Percentiles rank a stretch among this genome's conserved stretches.
Evolutionary conservation across 1,284 basidiomycete genomes (phyloP).

Genomic region (Apiotrichum sp.): DNA sequence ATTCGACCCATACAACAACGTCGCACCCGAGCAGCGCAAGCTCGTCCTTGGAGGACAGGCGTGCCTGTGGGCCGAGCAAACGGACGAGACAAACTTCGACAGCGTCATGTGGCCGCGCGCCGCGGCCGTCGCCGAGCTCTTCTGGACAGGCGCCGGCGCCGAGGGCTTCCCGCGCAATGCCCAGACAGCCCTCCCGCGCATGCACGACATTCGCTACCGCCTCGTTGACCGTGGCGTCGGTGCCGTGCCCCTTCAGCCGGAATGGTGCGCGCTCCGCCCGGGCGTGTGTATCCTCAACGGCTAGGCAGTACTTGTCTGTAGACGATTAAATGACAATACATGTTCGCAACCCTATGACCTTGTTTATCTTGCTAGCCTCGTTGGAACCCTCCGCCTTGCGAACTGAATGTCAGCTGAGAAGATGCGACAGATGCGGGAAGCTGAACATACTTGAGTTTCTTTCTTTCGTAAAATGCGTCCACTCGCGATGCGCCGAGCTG

Average conservation of each 20-base stretch:
- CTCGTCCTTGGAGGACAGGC: slow-evolving; percentile 62
- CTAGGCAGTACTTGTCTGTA: not conserved
- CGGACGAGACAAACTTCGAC: slow-evolving; percentile 64
- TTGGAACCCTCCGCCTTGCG: slow-evolving; percentile 37
- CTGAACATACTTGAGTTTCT: slow-evolving; percentile 41
- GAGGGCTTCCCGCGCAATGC: slow-evolving; percentile 1
- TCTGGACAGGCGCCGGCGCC: slow-evolving; percentile 62
- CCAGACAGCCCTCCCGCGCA: slow-evolving; percentile 59
- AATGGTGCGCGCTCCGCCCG: slow-evolving; percentile 59
- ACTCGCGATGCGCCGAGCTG: slow-evolving; percentile 43
- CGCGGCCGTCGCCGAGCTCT: slow-evolving; percentile 69
- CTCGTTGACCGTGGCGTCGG: slow-evolving; percentile 62
- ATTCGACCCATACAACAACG: slow-evolving; percentile 63
- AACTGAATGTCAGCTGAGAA: slow-evolving; percentile 6
- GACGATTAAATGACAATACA: not conserved
- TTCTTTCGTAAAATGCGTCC: slow-evolving; percentile 45
- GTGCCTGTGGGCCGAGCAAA: slow-evolving; percentile 73
- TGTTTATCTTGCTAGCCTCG: slow-evolving; percentile 23
- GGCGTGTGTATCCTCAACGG: slow-evolving; percentile 10
- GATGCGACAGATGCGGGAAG: not conserved
- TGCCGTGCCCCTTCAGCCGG: slow-evolving; percentile 66
- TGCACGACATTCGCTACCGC: slow-evolving; percentile 67
- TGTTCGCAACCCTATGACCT: not conserved
- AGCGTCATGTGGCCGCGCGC: slow-evolving; percentile 70
- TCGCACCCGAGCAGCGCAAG: slow-evolving; percentile 52